Conservation (phyloP, 208 protist species). For the Leishmania tarentolae region DNA sequence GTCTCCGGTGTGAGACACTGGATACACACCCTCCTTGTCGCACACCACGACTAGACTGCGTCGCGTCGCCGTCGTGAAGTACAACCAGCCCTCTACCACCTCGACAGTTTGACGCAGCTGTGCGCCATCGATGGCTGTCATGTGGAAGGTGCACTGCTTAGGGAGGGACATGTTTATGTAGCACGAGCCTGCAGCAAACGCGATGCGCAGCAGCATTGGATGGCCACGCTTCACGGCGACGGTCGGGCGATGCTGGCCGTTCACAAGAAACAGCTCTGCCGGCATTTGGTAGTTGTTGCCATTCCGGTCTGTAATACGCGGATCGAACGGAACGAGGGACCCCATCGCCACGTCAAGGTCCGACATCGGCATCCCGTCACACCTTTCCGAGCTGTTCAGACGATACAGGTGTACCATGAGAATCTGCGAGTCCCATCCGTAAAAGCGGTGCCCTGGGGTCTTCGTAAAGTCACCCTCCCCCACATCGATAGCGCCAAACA, state of each 20-base stretch:
- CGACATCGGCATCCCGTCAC: slow-evolving; percentile 63
- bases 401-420: slow-evolving; percentile 85
- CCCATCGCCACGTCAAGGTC: slow-evolving; percentile 49
- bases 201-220: slow-evolving; percentile 66
- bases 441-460: slow-evolving; percentile 46
- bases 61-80: slow-evolving; percentile 83
- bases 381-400: slow-evolving; percentile 40
- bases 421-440: slow-evolving; percentile 36
- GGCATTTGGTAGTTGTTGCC: slow-evolving; percentile 43
- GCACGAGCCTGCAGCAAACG: slow-evolving; percentile 78
- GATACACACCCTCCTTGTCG: slow-evolving; percentile 40
- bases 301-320: slow-evolving; percentile 44
- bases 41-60: slow-evolving; percentile 61
- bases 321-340: slow-evolving; percentile 52
- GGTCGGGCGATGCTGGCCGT: slow-evolving; percentile 78
- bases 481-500: slow-evolving; percentile 82
- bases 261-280: slow-evolving; percentile 84
- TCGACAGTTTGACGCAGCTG: slow-evolving; percentile 48
- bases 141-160: slow-evolving; percentile 55
- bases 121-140: slow-evolving; percentile 73
- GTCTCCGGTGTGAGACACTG: slow-evolving; percentile 44
- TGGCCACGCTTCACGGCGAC: slow-evolving; percentile 42
- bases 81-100: slow-evolving; percentile 55
- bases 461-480: slow-evolving; percentile 51
- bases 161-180: slow-evolving; percentile 77